These are phyloP conservation scores for Cryptococcus maquisensis DNA, from an alignment of 1,284 basidiomycete species.

Conservation along the genomic window DNA sequence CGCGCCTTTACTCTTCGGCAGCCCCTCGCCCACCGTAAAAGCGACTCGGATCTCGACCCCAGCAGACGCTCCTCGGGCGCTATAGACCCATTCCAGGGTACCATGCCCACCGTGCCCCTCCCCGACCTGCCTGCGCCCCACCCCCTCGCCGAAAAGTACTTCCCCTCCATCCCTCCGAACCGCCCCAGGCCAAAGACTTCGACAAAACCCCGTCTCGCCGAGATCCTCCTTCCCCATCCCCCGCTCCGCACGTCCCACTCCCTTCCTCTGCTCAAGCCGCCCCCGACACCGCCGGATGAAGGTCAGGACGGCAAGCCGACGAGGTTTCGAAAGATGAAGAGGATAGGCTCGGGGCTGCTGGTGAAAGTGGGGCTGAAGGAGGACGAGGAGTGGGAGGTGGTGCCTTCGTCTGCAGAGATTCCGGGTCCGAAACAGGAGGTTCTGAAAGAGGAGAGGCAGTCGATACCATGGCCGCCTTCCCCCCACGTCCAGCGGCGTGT, in stretches of 20 bases:
- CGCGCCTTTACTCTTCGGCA: neutral
- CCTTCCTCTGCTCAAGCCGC: slow-evolving; percentile 1
- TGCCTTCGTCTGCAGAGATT: neutral
- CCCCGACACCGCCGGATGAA: neutral
- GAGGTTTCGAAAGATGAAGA: neutral
- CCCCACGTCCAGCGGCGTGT: neutral
- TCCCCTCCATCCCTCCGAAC: neutral
- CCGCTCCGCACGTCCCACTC: neutral
- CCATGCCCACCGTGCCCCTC: too few relatives aligned
- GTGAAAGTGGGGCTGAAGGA: neutral
- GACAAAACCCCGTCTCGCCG: neutral
- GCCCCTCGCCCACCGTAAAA: too few relatives aligned
- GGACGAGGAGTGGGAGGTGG: neutral
- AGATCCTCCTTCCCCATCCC: neutral
- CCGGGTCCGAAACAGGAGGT: neutral
- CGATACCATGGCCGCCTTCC: slow-evolving; percentile 1
- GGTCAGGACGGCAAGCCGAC: neutral
- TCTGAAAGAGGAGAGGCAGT: neutral
- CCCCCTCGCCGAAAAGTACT: neutral
- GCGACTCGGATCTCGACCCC: too few relatives aligned
- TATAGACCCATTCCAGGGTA: too few relatives aligned
- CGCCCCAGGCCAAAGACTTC: neutral
- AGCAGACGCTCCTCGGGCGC: too few relatives aligned
- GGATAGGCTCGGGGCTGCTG: neutral
- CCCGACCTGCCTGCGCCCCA: neutral